Base-by-base conservation (phyloP, 2,329 filamentous ascomycete genomes). In the Aureobasidium sp. region DNA sequence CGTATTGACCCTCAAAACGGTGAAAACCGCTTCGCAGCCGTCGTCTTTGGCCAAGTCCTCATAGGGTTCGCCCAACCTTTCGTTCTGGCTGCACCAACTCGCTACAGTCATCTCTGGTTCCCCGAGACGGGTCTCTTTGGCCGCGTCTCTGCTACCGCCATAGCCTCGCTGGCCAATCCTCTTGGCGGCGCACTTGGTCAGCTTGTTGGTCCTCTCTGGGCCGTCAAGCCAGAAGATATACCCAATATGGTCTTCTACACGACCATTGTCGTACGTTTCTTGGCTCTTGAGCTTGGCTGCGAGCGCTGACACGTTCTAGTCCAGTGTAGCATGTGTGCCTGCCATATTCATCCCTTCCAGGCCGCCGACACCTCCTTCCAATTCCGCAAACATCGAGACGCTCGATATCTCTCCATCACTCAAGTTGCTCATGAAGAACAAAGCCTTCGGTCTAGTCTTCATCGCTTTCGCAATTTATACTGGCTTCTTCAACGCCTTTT, bases 101-200 rank as follows among this genome's bases (percentile, higher is more conserved):
- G 90, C 63, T 99, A 95, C 74, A 94, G 89, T 59, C 92, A 96
- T 71, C 78, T 96, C 62, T 97, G 94, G 94, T 97, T 97, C 75
- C 92, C 90, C 1, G 86, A 88, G 67, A 77, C 79, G 11, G 93
- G 92, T 4, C 8, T 27, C 1, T 46, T 29, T 46, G 43, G 43
- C 8, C 84, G 94, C 59, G 89, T 96, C 13, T 87, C 88, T 58
- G 93, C 93, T 19, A 97, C 93, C 0, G 94, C 93, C 0, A 69
- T 96, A 37, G 86, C 87, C 23, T 92, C 86, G 62, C 75, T 97
- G 61, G 90, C 93, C 4, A 97, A 96, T 72, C 93, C 93, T 0
- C 81, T 97, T 55, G 93, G 93, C 15, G 92, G 88, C 23, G 93
- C 93, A 7, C 67, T 77, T 46, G 93, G 90, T 4, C 90, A 97